phyloP scores from a whole-genome alignment of 352 stramenopile species.

The Globisporangium paddicum region DNA sequence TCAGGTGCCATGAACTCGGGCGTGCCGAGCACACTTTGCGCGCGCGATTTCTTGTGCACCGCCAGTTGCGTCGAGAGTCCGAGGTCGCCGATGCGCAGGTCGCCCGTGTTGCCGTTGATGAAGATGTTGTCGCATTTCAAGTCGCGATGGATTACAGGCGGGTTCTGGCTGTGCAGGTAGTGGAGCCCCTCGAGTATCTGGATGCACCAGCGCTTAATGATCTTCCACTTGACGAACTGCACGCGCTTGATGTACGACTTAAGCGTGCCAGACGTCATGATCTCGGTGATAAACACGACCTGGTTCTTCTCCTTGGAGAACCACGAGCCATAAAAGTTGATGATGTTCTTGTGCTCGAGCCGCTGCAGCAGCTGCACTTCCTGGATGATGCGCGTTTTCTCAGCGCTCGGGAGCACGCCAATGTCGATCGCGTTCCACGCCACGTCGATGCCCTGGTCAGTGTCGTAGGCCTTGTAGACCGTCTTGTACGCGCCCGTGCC shows the following conservation, averaged over 20 bases:
- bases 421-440: slow-evolving; percentile 99
- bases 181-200: slow-evolving; percentile 97
- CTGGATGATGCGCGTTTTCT: slow-evolving; percentile 96
- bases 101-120: slow-evolving; percentile 97
- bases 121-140: slow-evolving; percentile 98
- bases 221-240: slow-evolving; percentile 97
- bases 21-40: slow-evolving; percentile 95
- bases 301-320: slow-evolving; percentile 98
- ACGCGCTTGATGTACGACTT: slow-evolving; percentile 98
- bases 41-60: slow-evolving; percentile 69
- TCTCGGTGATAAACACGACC: slow-evolving; percentile 99
- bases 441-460: slow-evolving; percentile 98
- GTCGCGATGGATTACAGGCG: slow-evolving; percentile 91
- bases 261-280: slow-evolving; percentile 94
- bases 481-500: slow-evolving; percentile 87
- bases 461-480: slow-evolving; percentile 96
- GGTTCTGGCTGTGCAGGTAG: slow-evolving; percentile 89
- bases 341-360: slow-evolving; percentile 99
- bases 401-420: slow-evolving; percentile 90
- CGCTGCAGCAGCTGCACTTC: slow-evolving; percentile 96
- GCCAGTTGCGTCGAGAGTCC: slow-evolving; percentile 86
- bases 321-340: slow-evolving; percentile 99
- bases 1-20: slow-evolving; percentile 99
- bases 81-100: slow-evolving; percentile 97
- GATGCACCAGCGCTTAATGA: slow-evolving; percentile 96